A percentile compares a stretch with the other conserved stretches of the same genome.
phyloP scores from a whole-genome alignment of 495 filamentous ascomycete genomes.

The Tricharina praecox region DNA sequence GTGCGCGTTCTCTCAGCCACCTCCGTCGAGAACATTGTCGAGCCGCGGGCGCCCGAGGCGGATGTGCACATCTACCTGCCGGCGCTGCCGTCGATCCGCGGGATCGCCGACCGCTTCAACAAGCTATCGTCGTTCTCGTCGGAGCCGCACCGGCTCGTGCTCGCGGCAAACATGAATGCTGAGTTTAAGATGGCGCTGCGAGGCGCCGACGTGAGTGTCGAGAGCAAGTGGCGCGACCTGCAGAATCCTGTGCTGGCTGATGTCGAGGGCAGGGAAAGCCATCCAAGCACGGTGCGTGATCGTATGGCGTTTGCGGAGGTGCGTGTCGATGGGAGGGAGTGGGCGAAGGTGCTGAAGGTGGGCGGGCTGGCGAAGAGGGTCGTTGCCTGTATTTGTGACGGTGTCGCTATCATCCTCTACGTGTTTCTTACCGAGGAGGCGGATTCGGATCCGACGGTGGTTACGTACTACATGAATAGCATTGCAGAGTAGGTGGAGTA shows the following conservation, averaged over 20 bases:
- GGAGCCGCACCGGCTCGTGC: slow-evolving; percentile 47
- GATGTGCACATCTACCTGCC: slow-evolving; percentile 89
- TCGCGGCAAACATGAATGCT: slow-evolving; percentile 86
- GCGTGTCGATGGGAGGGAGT: slow-evolving; percentile 78
- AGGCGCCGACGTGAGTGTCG: slow-evolving; percentile 55
- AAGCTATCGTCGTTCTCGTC: slow-evolving; percentile 39
- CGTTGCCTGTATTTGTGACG: slow-evolving; percentile 64
- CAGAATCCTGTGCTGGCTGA: slow-evolving; percentile 61
- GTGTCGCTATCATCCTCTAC: slow-evolving; percentile 80
- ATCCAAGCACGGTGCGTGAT: slow-evolving; percentile 49
- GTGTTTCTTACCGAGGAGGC: slow-evolving; percentile 66
- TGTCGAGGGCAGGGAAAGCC: slow-evolving; percentile 40
- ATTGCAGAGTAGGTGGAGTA: too few relatives aligned
- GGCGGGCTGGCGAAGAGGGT: slow-evolving; percentile 73
- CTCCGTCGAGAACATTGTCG: slow-evolving; percentile 68
- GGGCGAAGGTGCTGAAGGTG: slow-evolving; percentile 79
- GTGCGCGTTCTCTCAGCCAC: slow-evolving; percentile 67
- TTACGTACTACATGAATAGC: slow-evolving; percentile 52
- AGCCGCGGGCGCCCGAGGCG: slow-evolving; percentile 76
- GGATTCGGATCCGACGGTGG: slow-evolving; percentile 47
- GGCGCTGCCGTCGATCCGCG: slow-evolving; percentile 64
- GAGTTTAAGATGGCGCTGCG: slow-evolving; percentile 53
- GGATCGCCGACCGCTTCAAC: slow-evolving; percentile 84
- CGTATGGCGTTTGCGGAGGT: slow-evolving; percentile 67
- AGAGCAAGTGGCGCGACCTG: slow-evolving; percentile 63